Evolutionary conservation across 441 rosid genomes (phyloP).

Genomic region (Pelargonium citronellum): DNA sequence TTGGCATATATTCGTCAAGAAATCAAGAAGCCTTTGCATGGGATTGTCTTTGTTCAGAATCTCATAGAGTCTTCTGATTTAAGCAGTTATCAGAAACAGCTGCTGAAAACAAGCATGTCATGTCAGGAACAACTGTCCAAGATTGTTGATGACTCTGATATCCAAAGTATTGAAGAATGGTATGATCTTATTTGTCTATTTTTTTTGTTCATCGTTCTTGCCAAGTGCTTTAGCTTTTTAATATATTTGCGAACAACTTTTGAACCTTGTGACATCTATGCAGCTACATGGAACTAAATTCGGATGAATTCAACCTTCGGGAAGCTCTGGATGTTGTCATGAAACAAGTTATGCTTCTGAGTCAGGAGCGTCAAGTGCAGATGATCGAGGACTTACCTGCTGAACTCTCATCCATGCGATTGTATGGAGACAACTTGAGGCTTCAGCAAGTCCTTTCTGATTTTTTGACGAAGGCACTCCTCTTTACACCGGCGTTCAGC

Average conservation of each 20-base stretch:
- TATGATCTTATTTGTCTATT: slow-evolving; percentile 23
- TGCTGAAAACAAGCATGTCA: slow-evolving; percentile 40
- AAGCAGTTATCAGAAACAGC: slow-evolving; percentile 49
- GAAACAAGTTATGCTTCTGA: slow-evolving; percentile 53
- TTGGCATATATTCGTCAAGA: slow-evolving; percentile 59
- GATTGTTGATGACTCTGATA: slow-evolving; percentile 52
- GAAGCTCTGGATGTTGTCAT: slow-evolving; percentile 54
- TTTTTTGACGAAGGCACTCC: slow-evolving; percentile 45
- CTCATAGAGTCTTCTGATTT: slow-evolving; percentile 48
- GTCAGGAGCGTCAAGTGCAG: slow-evolving; percentile 52
- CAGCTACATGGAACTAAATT: slow-evolving; percentile 55
- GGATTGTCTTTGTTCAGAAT: slow-evolving; percentile 48
- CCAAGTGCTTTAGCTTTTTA: neutral
- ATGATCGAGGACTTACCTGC: slow-evolving; percentile 42
- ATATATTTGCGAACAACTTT: neutral
- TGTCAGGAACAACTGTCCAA: slow-evolving; percentile 67
- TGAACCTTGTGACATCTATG: slow-evolving; percentile 16
- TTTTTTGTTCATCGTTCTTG: neutral
- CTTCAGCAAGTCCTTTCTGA: slow-evolving; percentile 79
- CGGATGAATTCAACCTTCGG: slow-evolving; percentile 49
- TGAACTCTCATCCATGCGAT: slow-evolving; percentile 42
- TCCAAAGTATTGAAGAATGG: slow-evolving; percentile 71
- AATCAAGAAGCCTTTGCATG: slow-evolving; percentile 47
- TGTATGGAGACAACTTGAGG: slow-evolving; percentile 67
- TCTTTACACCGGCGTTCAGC: slow-evolving; percentile 51